Evolutionary conservation across 75 land plant genomes (phyloP), one percentile per base, ranked within the genome.

Genomic region (Sequoia sempervirens): DNA sequence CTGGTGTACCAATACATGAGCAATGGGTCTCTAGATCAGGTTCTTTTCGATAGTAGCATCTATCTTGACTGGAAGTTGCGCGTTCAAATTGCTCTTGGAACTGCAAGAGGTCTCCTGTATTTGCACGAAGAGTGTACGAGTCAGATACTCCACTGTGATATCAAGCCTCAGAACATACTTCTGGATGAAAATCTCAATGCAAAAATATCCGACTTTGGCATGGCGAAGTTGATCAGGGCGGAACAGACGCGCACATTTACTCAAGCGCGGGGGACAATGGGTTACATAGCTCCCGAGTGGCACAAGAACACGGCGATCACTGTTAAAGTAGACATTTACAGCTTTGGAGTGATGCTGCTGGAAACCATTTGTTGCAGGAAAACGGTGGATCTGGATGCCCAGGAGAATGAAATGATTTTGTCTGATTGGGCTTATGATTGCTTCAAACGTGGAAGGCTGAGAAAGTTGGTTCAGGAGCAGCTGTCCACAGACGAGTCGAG

Each of bases 1-100:
- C 80, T 92, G 28, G 89, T 92, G 3, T 89, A 87, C 53, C 92
- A 92, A 46, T 89, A 83, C 84, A 86, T 92, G 90, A 86, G 74
- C 72, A 87, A 89, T 68, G 94, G 94, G 9, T 83, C 89, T 20
- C 38, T 92, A 36, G 81, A 85, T 9, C 74, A 82, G 69, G 85
- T 79, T 47, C 90, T 92, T 47, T 90, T 87, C 69, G 43, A 38
- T 30, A 74, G 85, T 23, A 81, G 40, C 17, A 43, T 5, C 73
- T 85, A 36, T 68, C 86, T 90, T 36, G 82, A 81, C 13, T 93
- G 94, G 94, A 80, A 86, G 28, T 74, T 76, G 37, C 81, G 94
- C 53, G 78, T 82, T 23, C 74, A 86, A 56, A 89, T 93, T 46
- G 92, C 86, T 30, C 30, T 83, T 2, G 94, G 87, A 2, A 87